phyloP scores from a whole-genome alignment of 495 filamentous ascomycete species.

The Immersiella caudata region DNA sequence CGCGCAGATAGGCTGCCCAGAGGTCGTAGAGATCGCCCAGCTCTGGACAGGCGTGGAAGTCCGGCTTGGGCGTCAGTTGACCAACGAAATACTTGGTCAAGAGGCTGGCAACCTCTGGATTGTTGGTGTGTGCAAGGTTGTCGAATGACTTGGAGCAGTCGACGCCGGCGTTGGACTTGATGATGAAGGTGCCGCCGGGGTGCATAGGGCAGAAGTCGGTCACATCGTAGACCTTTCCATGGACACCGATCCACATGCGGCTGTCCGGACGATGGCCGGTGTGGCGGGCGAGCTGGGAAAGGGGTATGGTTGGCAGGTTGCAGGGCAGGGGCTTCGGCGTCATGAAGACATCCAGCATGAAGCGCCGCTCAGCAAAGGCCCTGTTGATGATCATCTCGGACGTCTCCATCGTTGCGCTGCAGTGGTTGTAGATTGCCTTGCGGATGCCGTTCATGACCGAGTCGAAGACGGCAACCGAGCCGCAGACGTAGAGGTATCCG shows the following conservation, averaged over 20 bases:
- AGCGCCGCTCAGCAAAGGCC: slow-evolving; percentile 54
- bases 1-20: slow-evolving; percentile 51
- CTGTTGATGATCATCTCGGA: slow-evolving; percentile 52
- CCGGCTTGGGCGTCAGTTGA: slow-evolving; percentile 51
- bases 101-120: slow-evolving; percentile 52
- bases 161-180: slow-evolving; percentile 55
- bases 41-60: slow-evolving; percentile 45
- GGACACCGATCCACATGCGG: slow-evolving; percentile 56
- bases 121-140: slow-evolving; percentile 55
- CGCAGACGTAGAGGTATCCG: slow-evolving; percentile 56
- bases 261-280: slow-evolving; percentile 52
- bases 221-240: slow-evolving; percentile 54
- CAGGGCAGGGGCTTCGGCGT: slow-evolving; percentile 53
- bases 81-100: slow-evolving; percentile 57
- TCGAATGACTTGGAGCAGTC: slow-evolving; percentile 57
- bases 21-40: slow-evolving; percentile 47
- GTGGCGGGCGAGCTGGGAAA: slow-evolving; percentile 51
- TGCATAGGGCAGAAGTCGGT: slow-evolving; percentile 56
- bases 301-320: slow-evolving; percentile 49
- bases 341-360: slow-evolving; percentile 61
- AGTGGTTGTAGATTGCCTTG: slow-evolving; percentile 53
- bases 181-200: slow-evolving; percentile 52
- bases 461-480: slow-evolving; percentile 56
- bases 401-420: slow-evolving; percentile 49
- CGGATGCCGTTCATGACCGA: slow-evolving; percentile 56